phyloP scores from a whole-genome alignment of 2,329 filamentous ascomycete genomes.

The Colletotrichum sp. region DNA sequence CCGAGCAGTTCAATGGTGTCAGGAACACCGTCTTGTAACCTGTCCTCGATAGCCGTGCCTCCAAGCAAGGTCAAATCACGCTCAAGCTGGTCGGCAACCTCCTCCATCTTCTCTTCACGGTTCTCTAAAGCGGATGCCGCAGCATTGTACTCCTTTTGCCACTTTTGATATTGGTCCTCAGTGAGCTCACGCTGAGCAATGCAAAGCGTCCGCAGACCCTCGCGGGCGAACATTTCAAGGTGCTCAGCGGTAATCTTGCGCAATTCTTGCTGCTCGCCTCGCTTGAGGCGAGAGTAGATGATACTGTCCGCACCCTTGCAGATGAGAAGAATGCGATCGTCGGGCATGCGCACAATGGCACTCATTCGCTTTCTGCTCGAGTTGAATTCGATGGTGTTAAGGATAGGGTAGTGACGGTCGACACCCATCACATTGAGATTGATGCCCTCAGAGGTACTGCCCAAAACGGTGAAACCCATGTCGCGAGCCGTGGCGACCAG shows the following conservation, averaged over 20 bases:
- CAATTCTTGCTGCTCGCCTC: constrained; percentile 85
- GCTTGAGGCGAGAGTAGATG: constrained; percentile 89
- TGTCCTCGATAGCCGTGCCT: constrained; percentile 96
- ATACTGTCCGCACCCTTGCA: constrained; percentile 98
- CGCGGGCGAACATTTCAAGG: constrained; percentile 94
- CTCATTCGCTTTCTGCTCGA: constrained; percentile 98
- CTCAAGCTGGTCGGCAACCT: constrained; percentile 88
- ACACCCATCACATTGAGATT: constrained; percentile 86
- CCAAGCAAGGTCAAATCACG: constrained; percentile 87
- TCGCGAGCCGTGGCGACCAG: constrained; percentile 93
- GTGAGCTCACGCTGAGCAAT: constrained; percentile 83
- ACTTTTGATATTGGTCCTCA: constrained; percentile 83
- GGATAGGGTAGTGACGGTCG: constrained; percentile 82
- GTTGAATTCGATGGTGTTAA: constrained; percentile 98
- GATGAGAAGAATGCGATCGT: constrained; percentile 87
- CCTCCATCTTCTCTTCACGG: constrained; percentile 92
- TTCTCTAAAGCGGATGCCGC: constrained; percentile 84
- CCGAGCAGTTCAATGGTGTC: constrained; percentile 93
- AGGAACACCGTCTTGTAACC: constrained; percentile 94
- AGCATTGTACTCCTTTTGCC: constrained; percentile 86
- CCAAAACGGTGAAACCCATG: constrained; percentile 92
- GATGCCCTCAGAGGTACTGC: constrained; percentile 79
- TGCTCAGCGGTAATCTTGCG: constrained; percentile 87
- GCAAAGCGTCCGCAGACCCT: constrained; percentile 93
- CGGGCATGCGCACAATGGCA: constrained; percentile 92